Evolutionary conservation across 108 stramenopile species (phyloP).

Genomic region (Aurantiochytrium sp.): DNA sequence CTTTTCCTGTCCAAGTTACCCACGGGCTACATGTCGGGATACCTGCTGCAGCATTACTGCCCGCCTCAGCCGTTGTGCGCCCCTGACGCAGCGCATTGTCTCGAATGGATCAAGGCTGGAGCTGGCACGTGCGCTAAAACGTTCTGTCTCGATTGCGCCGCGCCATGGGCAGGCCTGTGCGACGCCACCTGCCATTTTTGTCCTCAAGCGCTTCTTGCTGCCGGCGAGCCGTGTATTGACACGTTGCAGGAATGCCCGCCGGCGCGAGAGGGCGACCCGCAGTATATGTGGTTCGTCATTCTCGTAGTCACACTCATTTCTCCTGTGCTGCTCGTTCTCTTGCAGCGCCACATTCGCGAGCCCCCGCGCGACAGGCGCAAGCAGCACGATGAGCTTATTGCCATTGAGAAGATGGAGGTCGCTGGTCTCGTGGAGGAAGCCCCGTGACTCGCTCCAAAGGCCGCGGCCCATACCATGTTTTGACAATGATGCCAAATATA

Average conservation of each 20-base stretch:
- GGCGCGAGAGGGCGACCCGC: neutral
- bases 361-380: neutral
- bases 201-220: neutral
- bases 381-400: neutral
- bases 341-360: neutral
- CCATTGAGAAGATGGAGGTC: neutral
- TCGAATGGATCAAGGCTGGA: conserved; percentile 1
- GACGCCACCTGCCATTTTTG: neutral
- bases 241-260: conserved; percentile 43
- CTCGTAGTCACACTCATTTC: conserved; percentile 52
- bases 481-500: too few relatives aligned
- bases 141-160: neutral
- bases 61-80: conserved; percentile 27
- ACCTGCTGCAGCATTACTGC: conserved; percentile 56
- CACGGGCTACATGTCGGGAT: conserved; percentile 64
- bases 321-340: conserved; percentile 56
- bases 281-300: conserved; percentile 69
- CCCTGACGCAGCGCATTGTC: neutral
- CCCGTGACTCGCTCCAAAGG: neutral
- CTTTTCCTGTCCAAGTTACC: conserved; percentile 70
- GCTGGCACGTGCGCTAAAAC: neutral
- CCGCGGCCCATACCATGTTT: too few relatives aligned
- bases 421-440: neutral
- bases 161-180: neutral
- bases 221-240: conserved; percentile 42